These are phyloP conservation scores for Fusarium tuaranense DNA, from an alignment of 2,329 filamentous ascomycete genomes.

Conservation along the genomic window DNA sequence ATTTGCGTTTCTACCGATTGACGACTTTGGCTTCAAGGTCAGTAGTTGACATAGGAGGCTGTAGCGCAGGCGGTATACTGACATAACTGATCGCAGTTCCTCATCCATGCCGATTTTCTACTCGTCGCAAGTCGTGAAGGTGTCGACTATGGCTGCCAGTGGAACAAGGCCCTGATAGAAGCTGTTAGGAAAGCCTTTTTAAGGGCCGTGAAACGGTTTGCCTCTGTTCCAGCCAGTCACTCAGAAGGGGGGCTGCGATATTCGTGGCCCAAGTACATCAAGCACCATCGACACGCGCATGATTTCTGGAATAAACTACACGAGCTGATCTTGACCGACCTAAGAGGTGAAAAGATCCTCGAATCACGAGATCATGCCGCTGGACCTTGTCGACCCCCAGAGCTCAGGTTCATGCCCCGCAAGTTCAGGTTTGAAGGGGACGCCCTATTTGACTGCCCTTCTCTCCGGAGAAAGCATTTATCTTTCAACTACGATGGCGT, in stretches of 20 bases:
- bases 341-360: neutral
- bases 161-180: neutral
- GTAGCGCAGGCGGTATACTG: neutral
- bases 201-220: neutral
- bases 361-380: neutral
- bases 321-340: neutral
- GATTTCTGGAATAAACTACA: neutral
- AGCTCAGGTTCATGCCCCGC: neutral
- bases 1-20: neutral
- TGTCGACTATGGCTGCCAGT: neutral
- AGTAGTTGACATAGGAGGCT: neutral
- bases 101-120: neutral
- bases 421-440: neutral
- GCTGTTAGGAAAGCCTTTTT: neutral
- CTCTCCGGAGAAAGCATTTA: neutral
- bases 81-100: neutral
- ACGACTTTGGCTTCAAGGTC: neutral
- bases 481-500: neutral
- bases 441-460: neutral
- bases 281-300: neutral
- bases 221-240: neutral
- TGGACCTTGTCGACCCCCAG: neutral
- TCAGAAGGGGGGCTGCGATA: neutral
- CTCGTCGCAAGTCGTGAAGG: neutral
- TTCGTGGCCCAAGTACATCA: neutral